Percentiles rank a stretch among this genome's conserved stretches.
phyloP scores from a whole-genome alignment of 176 grass and related monocot species.

The Areca catechu region DNA sequence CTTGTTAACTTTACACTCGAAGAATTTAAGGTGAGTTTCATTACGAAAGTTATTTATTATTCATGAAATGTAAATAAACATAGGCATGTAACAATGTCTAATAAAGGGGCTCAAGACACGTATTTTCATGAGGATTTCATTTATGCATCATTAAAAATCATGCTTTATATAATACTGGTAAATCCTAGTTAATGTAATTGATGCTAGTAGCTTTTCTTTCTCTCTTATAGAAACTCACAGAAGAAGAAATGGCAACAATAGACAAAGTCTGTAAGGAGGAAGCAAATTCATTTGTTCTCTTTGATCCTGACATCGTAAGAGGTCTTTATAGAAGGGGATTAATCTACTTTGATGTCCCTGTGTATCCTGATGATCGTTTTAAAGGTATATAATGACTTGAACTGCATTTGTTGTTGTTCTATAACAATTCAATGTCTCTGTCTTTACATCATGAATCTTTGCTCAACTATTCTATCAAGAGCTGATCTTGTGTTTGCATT shows the following conservation, averaged over 20 bases:
- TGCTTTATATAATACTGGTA: constrained; percentile 1
- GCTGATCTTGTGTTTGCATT: too few relatives aligned
- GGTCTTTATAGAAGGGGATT: constrained; percentile 70
- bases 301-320: constrained; percentile 76
- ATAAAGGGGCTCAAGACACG: too few relatives aligned
- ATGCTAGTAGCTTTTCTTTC: constrained; percentile 16
- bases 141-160: constrained; percentile 9
- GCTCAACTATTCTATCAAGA: too few relatives aligned
- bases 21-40: constrained; percentile 85
- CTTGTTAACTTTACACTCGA: constrained; percentile 98
- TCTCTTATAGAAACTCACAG: constrained; percentile 74
- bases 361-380: constrained; percentile 84
- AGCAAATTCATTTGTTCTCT: constrained; percentile 88
- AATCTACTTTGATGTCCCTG: constrained; percentile 83
- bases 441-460: too few relatives aligned
- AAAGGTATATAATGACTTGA: constrained; percentile 46
- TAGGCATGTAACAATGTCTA: neutral
- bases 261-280: constrained; percentile 98
- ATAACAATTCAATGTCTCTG: too few relatives aligned
- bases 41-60: constrained; percentile 2
- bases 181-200: constrained; percentile 13
- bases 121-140: neutral
- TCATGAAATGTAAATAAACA: neutral
- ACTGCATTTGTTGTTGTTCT: too few relatives aligned
- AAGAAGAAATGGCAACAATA: constrained; percentile 92